These are phyloP conservation scores for Trichophyton schoenleinii DNA, from an alignment of 2,329 filamentous ascomycete genomes.

Conservation along the genomic window DNA sequence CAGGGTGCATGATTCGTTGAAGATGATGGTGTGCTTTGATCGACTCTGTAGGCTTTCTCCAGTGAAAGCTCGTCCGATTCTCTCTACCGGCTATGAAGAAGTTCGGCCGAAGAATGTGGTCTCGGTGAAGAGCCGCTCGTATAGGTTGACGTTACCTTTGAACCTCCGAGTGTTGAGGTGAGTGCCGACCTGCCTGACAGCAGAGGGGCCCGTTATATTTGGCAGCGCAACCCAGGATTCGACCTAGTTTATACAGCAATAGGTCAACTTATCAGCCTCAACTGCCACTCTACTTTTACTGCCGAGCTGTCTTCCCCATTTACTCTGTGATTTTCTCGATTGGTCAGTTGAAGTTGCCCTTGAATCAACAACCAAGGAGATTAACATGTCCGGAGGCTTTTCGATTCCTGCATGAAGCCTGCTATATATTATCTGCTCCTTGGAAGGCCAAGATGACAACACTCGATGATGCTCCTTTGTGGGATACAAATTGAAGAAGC, in stretches of 20 bases:
- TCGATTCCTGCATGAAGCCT: too few relatives aligned
- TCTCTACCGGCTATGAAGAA: too few relatives aligned
- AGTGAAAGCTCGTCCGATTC: too few relatives aligned
- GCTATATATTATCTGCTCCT: too few relatives aligned
- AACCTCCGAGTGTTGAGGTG: too few relatives aligned
- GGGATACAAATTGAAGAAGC: too few relatives aligned
- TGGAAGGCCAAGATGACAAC: too few relatives aligned
- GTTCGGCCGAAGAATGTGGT: too few relatives aligned
- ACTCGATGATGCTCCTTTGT: too few relatives aligned
- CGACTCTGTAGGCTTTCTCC: too few relatives aligned
- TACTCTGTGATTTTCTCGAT: background rate
- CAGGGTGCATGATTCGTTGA: background rate
- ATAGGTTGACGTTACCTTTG: too few relatives aligned
- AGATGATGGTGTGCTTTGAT: background rate
- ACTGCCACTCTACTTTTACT: background rate
- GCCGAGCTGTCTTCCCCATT: background rate
- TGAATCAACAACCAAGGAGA: background rate
- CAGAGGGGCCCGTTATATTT: background rate
- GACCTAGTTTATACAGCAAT: background rate
- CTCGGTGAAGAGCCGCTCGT: too few relatives aligned
- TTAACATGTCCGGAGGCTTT: background rate
- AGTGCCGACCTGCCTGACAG: background rate
- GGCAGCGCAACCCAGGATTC: background rate
- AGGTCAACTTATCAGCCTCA: background rate
- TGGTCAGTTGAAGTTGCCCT: background rate